Percentiles rank a stretch among this genome's conserved stretches.
Evolutionary conservation across 148 eudicot species (phyloP).

Genomic region (Fagopyrum homotropicum): DNA sequence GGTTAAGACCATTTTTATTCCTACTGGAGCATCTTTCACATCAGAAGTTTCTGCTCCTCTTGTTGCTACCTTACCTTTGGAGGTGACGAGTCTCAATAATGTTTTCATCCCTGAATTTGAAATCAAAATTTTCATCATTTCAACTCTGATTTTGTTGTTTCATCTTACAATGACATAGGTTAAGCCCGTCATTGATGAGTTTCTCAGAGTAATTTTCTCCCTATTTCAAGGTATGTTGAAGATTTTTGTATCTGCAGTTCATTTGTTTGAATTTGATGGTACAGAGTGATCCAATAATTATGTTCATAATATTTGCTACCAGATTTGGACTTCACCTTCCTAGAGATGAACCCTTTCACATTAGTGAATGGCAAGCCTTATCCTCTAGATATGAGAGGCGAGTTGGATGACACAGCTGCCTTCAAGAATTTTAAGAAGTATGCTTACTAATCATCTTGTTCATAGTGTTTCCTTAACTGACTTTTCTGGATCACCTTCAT

Average conservation of each 20-base stretch:
- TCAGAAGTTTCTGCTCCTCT: slow-evolving; percentile 91
- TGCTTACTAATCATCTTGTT: not conserved
- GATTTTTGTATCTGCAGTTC: not conserved
- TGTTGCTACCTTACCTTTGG: slow-evolving; percentile 91
- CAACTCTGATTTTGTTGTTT: not conserved
- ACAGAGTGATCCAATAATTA: not conserved
- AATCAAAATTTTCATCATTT: not conserved
- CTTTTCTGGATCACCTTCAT: not conserved
- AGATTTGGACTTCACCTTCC: slow-evolving; percentile 95
- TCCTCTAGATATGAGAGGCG: slow-evolving; percentile 99
- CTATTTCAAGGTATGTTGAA: slow-evolving; percentile 59
- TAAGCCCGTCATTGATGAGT: slow-evolving; percentile 80
- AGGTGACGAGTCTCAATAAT: slow-evolving; percentile 38
- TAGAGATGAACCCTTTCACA: slow-evolving; percentile 97
- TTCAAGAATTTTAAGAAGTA: slow-evolving; percentile 50
- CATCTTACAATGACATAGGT: slow-evolving; percentile 30
- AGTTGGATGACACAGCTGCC: slow-evolving; percentile 93
- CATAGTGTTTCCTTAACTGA: not conserved
- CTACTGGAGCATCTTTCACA: slow-evolving; percentile 70
- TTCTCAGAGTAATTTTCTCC: slow-evolving; percentile 54
- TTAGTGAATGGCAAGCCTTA: slow-evolving; percentile 90
- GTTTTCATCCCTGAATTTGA: not conserved
- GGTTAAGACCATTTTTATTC: slow-evolving; percentile 86
- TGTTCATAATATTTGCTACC: not conserved
- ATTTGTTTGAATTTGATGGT: not conserved